Base-by-base conservation (phyloP, 176 grass and related monocot species). In the Rhynchospora tenuis region DNA sequence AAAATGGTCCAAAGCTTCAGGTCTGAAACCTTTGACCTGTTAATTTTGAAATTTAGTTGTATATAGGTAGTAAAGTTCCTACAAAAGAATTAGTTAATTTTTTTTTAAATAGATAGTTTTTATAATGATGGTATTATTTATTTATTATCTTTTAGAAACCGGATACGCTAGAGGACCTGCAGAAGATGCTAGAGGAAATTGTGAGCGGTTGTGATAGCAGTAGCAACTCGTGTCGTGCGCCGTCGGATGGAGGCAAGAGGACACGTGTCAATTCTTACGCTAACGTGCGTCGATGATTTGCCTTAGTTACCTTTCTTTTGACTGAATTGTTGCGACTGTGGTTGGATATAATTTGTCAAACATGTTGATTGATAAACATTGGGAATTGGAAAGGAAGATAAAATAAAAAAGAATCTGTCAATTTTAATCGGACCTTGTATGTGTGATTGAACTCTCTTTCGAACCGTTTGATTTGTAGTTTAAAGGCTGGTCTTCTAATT, bases 141-240 rank as follows among this genome's bases (percentile, higher is more conserved):
- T 38, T 38, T 38, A 38, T 38, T 38, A 51, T 6, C 10, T 48
- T 86, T 71, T 86, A 99, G 97, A 96, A 93, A 71, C 91, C 91
- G 59, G 91, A 99, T 72, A 96, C 86, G 59, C 71, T 92, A 47
- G 97, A 99, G 44, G 97, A 99, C 64, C 87, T 99, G 55, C 93
- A 98, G 92, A 93, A 91, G 89, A 98, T 98, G 95, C 91, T 95
- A 64, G 85, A 78, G 58, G 91, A 95, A 77, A 93, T 95, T 22
- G 84, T 95, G 8, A 82, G 83, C 46, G 88, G 87, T 64, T 90
- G 75, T 14, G 15, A 79, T 84, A 47, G 51, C 26, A 56, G 70
- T 1, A 68, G 22, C 55, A 72, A 58, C 6, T 45, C 66, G 5
- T 48, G 80, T 31, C 79, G 89, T 9, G 84, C 89, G 71, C 89